Base-by-base conservation (phyloP, 2,329 filamentous ascomycete genomes). In the Alternaria angustiovoidea region DNA sequence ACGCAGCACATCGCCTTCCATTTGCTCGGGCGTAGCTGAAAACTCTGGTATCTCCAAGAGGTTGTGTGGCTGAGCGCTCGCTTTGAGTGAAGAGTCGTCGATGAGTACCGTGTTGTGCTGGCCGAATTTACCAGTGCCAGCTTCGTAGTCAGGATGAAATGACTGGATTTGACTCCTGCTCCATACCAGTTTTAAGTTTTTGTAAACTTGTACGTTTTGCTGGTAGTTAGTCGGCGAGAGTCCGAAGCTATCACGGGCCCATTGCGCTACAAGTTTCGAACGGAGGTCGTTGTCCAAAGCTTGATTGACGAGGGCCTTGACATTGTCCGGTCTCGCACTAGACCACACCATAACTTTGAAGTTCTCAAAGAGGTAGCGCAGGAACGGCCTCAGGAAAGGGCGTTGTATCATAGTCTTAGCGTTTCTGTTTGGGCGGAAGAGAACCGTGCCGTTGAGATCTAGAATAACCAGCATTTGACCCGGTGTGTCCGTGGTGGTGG, bases 281-380 rank as follows among this genome's bases (percentile, higher is more conserved):
- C 81, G 82, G 67, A 90, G 84, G 1, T 83, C 73, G 0, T 80
- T 76, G 0, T 83, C 81, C 59, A 97, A 84, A 0, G 96, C 84
- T 49, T 86, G 81, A 3, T 81, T 79, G 62, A 92, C 87, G 83
- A 96, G 91, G 36, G 80, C 80, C 8, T 78, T 66, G 14, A 97
- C 92, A 65, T 95, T 97, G 1, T 85, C 78, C 0, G 89, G 89
- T 20, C 85, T 86, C 0, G 94, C 93, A 7, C 92, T 96, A 1
- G 94, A 96, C 93, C 94, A 99, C 59, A 98, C 87, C 80, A 93
- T 92, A 30, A 97, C 90, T 53, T 84, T 83, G 81, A 96, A 94
- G 59, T 89, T 88, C 12, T 86, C 79, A 67, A 96, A 84, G 66
- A 94, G 86, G 76, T 93, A 92, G 28, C 84, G 73, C 4, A 98